Evolutionary conservation across 2,329 filamentous ascomycete species (phyloP).

Genomic region (Fusarium sp.): DNA sequence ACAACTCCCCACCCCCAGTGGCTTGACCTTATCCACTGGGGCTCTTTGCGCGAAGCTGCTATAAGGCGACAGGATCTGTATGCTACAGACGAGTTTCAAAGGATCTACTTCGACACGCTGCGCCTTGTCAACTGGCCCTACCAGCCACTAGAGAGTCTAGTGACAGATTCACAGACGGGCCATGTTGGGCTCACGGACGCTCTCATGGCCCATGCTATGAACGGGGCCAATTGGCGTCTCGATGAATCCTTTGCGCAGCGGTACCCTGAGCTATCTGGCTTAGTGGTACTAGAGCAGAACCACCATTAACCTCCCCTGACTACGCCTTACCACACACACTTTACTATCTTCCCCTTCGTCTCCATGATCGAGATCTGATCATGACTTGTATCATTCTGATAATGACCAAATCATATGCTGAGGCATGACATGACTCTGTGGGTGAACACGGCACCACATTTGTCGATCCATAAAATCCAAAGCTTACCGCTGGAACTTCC

Average conservation of each 20-base stretch:
- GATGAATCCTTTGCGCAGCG: conserved; percentile 26
- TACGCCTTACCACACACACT: neutral
- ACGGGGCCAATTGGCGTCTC: conserved; percentile 36
- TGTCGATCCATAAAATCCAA: conserved; percentile 26
- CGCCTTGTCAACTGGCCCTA: conserved; percentile 54
- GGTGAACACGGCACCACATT: conserved; percentile 44
- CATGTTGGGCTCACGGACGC: conserved; percentile 40
- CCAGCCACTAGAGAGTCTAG: conserved; percentile 33
- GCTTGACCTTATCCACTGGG: conserved; percentile 52
- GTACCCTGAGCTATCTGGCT: conserved; percentile 36
- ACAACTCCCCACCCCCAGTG: conserved; percentile 49
- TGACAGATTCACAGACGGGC: conserved; percentile 38
- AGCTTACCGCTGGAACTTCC: conserved; percentile 19
- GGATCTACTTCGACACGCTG: conserved; percentile 51
- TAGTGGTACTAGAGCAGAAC: conserved; percentile 32
- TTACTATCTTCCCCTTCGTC: neutral
- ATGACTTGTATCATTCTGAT: conserved; percentile 19
- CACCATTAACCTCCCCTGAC: conserved; percentile 7
- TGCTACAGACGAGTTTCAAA: conserved; percentile 54
- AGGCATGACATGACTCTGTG: conserved; percentile 36
- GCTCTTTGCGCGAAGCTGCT: conserved; percentile 51
- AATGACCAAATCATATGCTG: conserved; percentile 33
- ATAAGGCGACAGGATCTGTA: conserved; percentile 54
- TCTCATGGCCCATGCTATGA: conserved; percentile 38
- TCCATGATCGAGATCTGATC: conserved; percentile 18